Evolutionary conservation across 2,329 filamentous ascomycete genomes (phyloP).

Genomic region (Colletotrichum aenigma): DNA sequence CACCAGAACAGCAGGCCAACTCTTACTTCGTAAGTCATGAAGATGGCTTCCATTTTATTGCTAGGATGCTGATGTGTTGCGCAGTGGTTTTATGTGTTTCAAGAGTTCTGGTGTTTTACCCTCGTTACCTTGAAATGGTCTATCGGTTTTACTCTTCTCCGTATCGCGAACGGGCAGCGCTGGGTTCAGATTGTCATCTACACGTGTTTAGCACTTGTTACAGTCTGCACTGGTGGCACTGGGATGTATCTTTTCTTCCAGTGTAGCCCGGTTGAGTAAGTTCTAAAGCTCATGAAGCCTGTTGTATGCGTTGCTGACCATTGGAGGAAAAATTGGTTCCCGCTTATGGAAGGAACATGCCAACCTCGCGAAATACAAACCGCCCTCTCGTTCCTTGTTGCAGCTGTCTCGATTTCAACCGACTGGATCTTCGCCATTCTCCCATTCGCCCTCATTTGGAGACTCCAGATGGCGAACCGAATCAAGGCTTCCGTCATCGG

Average conservation of each 20-base stretch:
- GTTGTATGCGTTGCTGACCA: neutral
- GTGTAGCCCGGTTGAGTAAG: slow-evolving; percentile 13
- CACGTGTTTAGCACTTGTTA: slow-evolving; percentile 3
- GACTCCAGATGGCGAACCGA: slow-evolving; percentile 3
- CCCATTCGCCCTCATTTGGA: slow-evolving; percentile 15
- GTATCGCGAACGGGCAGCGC: slow-evolving; percentile 7
- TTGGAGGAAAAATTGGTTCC: slow-evolving; percentile 8
- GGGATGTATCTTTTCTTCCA: slow-evolving; percentile 18
- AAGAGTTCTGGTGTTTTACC: slow-evolving; percentile 18
- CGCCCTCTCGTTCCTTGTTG: slow-evolving; percentile 10
- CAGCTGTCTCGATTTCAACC: slow-evolving; percentile 10
- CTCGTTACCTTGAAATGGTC: slow-evolving; percentile 13
- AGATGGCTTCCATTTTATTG: too few species aligned
- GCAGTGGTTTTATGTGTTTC: slow-evolving; percentile 15
- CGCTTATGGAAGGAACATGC: neutral
- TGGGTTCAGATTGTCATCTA: slow-evolving; percentile 16
- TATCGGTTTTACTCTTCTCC: slow-evolving; percentile 9
- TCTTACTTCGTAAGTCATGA: slow-evolving; percentile 4
- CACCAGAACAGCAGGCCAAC: neutral
- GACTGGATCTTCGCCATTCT: slow-evolving; percentile 15
- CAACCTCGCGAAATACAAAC: slow-evolving; percentile 8
- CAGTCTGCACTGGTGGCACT: slow-evolving; percentile 14
- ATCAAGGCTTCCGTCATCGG: slow-evolving; percentile 11
- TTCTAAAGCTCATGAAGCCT: neutral
- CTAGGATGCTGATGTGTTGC: neutral